Conservation (phyloP, 2,329 filamentous ascomycete genomes). For the Penicillium vulpinum region DNA sequence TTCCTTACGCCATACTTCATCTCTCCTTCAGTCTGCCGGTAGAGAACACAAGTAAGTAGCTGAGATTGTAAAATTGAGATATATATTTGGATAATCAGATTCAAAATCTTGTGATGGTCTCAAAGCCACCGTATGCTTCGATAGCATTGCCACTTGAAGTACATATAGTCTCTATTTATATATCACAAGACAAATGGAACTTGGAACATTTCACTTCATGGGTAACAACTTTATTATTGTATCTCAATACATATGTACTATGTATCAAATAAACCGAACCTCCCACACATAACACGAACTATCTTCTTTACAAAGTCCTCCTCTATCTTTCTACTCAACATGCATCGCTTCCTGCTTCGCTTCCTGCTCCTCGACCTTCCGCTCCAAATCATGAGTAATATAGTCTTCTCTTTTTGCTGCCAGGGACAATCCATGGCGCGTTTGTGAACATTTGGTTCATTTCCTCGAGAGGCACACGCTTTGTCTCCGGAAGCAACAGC, state of each 20-base stretch:
- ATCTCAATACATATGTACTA: no score
- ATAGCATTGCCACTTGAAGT: no score
- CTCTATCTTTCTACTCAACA: conserved; percentile 11
- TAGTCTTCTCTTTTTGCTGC: conserved; percentile 56
- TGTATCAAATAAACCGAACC: neutral
- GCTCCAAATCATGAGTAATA: conserved; percentile 59
- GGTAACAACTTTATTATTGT: neutral
- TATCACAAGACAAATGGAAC: neutral
- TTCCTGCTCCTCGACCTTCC: conserved; percentile 58
- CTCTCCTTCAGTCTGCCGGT: no score
- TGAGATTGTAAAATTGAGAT: neutral
- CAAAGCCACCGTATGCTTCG: neutral
- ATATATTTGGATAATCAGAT: neutral
- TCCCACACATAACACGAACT: neutral
- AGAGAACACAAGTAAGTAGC: neutral
- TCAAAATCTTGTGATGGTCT: neutral
- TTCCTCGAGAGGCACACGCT: conserved; percentile 63
- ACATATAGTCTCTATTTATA: no score
- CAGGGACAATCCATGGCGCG: conserved; percentile 63
- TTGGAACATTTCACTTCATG: neutral
- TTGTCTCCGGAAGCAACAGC: conserved; percentile 66
- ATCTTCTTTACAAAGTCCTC: neutral
- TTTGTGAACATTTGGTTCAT: conserved; percentile 68
- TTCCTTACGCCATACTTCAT: neutral
- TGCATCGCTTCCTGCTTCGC: conserved; percentile 46